Conservation (phyloP, 495 filamentous ascomycete genomes). For the Trichoderma erinaceum region DNA sequence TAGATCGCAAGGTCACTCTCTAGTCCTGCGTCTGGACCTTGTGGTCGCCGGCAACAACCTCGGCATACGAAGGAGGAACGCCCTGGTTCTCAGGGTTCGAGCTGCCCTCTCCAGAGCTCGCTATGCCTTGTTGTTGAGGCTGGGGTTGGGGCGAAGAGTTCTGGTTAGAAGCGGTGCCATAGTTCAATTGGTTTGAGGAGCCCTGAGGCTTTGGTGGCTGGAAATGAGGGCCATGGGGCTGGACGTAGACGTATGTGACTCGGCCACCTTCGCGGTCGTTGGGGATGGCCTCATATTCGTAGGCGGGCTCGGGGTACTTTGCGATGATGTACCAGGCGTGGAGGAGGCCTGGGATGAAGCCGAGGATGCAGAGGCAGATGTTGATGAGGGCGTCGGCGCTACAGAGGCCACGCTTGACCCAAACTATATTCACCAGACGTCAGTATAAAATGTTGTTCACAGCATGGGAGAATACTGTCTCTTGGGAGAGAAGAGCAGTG, state of each 20-base stretch:
- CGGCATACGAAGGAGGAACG: slow-evolving; percentile 74
- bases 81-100: slow-evolving; percentile 18
- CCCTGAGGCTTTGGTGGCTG: slow-evolving; percentile 34
- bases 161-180: slow-evolving; percentile 29
- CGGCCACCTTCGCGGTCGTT: slow-evolving; percentile 49
- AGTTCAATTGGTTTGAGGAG: slow-evolving; percentile 24
- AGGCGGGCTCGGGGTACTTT: slow-evolving; percentile 70
- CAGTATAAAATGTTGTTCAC: neutral
- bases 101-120: slow-evolving; percentile 42
- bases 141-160: slow-evolving; percentile 16
- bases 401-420: slow-evolving; percentile 94
- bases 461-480: slow-evolving; percentile 13
- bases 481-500: neutral
- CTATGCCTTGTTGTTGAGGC: slow-evolving; percentile 45
- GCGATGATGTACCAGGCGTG: slow-evolving; percentile 99
- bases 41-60: slow-evolving; percentile 79
- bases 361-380: slow-evolving; percentile 81
- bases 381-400: slow-evolving; percentile 92
- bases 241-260: slow-evolving; percentile 67
- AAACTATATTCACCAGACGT: slow-evolving; percentile 51
- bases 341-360: slow-evolving; percentile 83
- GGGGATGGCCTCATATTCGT: slow-evolving; percentile 53
- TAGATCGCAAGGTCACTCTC: too few species aligned
- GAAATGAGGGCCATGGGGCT: slow-evolving; percentile 30
- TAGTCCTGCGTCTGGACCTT: slow-evolving; percentile 76